These are phyloP conservation scores for Boletus bicolor DNA, from an alignment of 768 basidiomycete species.

Conservation along the genomic window DNA sequence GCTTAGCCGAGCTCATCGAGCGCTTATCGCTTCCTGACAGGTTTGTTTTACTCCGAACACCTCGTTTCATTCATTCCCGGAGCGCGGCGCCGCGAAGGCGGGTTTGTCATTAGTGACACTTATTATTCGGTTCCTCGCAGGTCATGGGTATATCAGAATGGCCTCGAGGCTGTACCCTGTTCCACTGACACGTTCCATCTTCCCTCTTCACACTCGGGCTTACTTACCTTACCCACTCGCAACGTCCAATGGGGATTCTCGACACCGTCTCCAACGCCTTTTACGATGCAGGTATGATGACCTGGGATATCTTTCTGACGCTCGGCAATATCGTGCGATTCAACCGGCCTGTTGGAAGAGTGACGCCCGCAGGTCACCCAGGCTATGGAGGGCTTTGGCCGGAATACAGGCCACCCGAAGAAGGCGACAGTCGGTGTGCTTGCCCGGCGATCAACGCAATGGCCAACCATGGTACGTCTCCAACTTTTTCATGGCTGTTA, in stretches of 20 bases:
- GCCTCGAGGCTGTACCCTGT: neutral
- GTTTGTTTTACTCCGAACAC: too few relatives aligned
- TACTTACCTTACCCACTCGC: neutral
- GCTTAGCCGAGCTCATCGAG: too few relatives aligned
- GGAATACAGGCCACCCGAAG: conserved; percentile 52
- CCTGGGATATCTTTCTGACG: conserved; percentile 22
- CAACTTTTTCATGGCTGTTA: too few relatives aligned
- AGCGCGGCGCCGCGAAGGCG: too few relatives aligned
- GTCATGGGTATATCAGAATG: neutral
- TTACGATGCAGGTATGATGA: conserved; percentile 7
- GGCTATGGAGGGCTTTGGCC: conserved; percentile 72
- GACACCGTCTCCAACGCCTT: conserved; percentile 5
- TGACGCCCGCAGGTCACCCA: conserved; percentile 52
- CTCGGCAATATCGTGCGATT: conserved; percentile 18
- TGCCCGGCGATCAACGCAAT: conserved; percentile 78
- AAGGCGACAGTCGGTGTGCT: conserved; percentile 66
- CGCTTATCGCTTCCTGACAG: too few relatives aligned
- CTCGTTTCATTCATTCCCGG: too few relatives aligned
- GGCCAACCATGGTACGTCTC: conserved; percentile 73
- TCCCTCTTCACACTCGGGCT: neutral
- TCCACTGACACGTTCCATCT: neutral
- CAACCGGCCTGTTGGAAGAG: conserved; percentile 42
- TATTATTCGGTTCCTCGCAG: too few relatives aligned
- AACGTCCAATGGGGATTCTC: conserved; percentile 14
- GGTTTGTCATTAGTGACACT: too few relatives aligned